Conservation (phyloP, 257 asterid species). For the Nicotiana tomentosiformis region DNA sequence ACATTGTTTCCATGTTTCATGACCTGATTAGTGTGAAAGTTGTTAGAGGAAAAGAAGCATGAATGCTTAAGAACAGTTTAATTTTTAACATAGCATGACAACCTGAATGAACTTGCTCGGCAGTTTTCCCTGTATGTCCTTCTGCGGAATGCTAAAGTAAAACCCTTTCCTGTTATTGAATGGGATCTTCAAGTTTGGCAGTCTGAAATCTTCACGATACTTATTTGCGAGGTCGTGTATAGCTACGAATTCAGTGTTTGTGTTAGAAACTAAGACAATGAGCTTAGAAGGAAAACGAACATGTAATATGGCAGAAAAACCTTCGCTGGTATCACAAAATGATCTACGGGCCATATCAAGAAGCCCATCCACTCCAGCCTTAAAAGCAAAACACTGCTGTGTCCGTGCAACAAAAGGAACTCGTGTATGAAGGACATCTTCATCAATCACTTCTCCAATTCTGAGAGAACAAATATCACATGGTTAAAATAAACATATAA, state of each 20-base stretch:
- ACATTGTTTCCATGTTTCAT: constrained; percentile 86
- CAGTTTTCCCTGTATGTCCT: constrained; percentile 73
- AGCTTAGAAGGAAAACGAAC: constrained; percentile 10
- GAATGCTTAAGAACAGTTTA: constrained; percentile 4
- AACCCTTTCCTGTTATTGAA: constrained; percentile 93
- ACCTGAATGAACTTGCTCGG: constrained; percentile 97
- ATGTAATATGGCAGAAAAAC: constrained; percentile 31
- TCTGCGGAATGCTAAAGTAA: constrained; percentile 94
- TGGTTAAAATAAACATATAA: background rate
- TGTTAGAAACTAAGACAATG: constrained; percentile 27
- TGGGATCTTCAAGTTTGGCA: constrained; percentile 86
- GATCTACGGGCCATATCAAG: constrained; percentile 93
- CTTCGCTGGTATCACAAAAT: constrained; percentile 98
- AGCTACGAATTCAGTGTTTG: constrained; percentile 44
- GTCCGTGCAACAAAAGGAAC: constrained; percentile 94
- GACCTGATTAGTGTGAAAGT: constrained; percentile 48
- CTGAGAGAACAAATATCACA: constrained; percentile 25
- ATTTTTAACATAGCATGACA: constrained; percentile 12
- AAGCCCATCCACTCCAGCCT: constrained; percentile 93
- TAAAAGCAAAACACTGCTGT: constrained; percentile 97
- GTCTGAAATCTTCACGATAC: constrained; percentile 71
- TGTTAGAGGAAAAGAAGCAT: constrained; percentile 17
- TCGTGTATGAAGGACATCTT: constrained; percentile 90
- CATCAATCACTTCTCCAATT: constrained; percentile 93
- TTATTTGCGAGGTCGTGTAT: constrained; percentile 89